Evolutionary conservation across 1,139 yeast species (phyloP).

Genomic region (Geotrichum phurueaensis): DNA sequence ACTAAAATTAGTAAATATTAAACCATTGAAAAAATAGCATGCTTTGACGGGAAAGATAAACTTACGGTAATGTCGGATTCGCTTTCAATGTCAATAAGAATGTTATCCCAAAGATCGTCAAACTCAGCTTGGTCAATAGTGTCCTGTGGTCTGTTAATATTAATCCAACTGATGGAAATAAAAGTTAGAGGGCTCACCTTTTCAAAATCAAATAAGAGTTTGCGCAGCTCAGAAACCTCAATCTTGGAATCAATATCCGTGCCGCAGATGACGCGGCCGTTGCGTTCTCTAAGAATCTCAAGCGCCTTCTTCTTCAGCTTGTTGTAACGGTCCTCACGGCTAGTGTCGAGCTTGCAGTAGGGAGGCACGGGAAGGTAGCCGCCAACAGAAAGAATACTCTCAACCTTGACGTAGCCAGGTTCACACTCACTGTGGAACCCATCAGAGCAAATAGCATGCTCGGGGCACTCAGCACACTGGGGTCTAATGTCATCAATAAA

Average conservation of each 20-base stretch:
- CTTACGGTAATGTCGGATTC: constrained; percentile 81
- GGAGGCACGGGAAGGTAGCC: constrained; percentile 57
- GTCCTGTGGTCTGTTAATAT: not conserved
- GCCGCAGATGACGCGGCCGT: constrained; percentile 67
- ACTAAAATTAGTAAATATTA: constrained; percentile 6
- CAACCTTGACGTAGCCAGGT: constrained; percentile 54
- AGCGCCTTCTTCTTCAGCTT: constrained; percentile 64
- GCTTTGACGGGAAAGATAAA: constrained; percentile 38
- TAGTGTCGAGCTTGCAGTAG: constrained; percentile 67
- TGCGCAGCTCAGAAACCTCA: constrained; percentile 27
- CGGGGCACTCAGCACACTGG: constrained; percentile 69
- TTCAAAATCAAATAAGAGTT: constrained; percentile 27
- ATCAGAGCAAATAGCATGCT: constrained; percentile 68
- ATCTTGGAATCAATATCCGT: constrained; percentile 37
- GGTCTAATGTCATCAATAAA: constrained; percentile 44
- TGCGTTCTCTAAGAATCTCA: constrained; percentile 59
- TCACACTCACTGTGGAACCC: constrained; percentile 57
- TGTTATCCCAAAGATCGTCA: constrained; percentile 72
- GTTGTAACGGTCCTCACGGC: constrained; percentile 60
- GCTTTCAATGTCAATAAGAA: constrained; percentile 55
- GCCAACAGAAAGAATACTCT: constrained; percentile 45
- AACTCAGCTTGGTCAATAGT: constrained; percentile 64
- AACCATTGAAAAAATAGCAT: not conserved
- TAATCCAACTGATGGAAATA: not conserved
- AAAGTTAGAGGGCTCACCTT: constrained; percentile 14